phyloP scores from a whole-genome alignment of 129 eudicot species.

The Flaveria linearis region DNA sequence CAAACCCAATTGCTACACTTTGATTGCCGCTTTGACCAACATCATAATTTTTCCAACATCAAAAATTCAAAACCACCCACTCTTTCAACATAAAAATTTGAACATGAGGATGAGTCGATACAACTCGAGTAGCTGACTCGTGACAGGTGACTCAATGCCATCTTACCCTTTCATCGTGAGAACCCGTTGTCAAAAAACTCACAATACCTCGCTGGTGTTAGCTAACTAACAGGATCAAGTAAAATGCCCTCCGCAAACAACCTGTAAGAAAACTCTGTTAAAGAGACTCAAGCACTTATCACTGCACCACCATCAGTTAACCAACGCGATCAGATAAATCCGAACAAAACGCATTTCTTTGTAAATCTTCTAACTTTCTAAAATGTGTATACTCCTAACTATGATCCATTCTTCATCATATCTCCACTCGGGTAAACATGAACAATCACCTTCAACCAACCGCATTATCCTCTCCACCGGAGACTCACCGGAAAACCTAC shows the following conservation, averaged over 20 bases:
- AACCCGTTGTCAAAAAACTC: no score
- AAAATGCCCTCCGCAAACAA: no score
- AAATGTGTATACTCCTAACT: constrained; percentile 47
- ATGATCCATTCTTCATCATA: constrained; percentile 67
- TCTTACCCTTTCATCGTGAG: background rate
- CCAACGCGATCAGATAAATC: no score
- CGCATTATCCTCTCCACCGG: constrained; percentile 49
- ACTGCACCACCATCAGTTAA: background rate
- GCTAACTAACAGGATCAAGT: background rate
- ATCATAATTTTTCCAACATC: constrained; percentile 18
- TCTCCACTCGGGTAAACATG: constrained; percentile 44
- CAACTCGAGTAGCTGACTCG: background rate
- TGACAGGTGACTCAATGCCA: background rate
- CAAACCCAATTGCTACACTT: constrained; percentile 24
- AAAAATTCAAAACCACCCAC: background rate
- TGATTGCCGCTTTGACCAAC: constrained; percentile 16
- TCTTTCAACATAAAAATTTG: background rate
- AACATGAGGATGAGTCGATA: background rate
- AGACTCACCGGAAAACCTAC: constrained; percentile 26
- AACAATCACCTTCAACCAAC: constrained; percentile 31
- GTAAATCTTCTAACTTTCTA: constrained; percentile 27
- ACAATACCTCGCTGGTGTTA: no score
- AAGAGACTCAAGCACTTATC: background rate
- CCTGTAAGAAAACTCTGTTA: no score
- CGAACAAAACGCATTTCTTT: background rate